Evolutionary conservation across 2,329 filamentous ascomycete species (phyloP), one percentile per base, ranked within the genome.

Genomic region (Paraphaeosphaeria sporulosa): DNA sequence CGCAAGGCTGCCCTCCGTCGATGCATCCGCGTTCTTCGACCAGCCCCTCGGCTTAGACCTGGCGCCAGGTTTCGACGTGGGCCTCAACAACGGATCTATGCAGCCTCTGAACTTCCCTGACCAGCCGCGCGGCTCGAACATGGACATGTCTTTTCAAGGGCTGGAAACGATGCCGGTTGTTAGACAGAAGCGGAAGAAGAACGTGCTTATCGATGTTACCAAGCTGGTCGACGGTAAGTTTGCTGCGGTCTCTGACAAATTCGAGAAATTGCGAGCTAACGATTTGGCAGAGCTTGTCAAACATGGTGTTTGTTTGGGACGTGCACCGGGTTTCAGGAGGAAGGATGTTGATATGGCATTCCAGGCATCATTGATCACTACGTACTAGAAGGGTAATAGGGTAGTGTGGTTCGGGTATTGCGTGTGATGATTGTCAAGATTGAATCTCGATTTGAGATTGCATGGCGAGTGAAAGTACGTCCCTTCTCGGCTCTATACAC

Each of bases 141-240:
- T 71, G 49, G 63, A 67, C 57, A 17, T 71, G 52, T 68, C 72
- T 61, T 62, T 59, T 8, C 54, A 60, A 19, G 52, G 53, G 32
- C 44, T 23, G 10, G 66, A 67, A 48, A 60, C 38, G 19, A 38
- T 68, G 25, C 68, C 66, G 1, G 56, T 66, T 1, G 62, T 68
- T 17, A 69, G 60, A 59, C 69, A 72, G 61, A 70, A 67, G 57
- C 57, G 59, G 49, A 79, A 74, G 68, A 77, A 75, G 64, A 67
- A 64, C 4, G 78, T 80, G 17, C 78, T 78, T 61, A 66, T 83
- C 52, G 81, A 83, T 64, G 76, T 82, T 2, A 66, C 68, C 21
- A 80, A 76, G 60, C 69, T 83, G 23, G 69, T 82, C 51, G 77
- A 81, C 66, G 78, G 80, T 82, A 61, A 75, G 79, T 75, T 7